Conservation (phyloP, 257 asterid genomes). For the Lithospermum erythrorhizon region DNA sequence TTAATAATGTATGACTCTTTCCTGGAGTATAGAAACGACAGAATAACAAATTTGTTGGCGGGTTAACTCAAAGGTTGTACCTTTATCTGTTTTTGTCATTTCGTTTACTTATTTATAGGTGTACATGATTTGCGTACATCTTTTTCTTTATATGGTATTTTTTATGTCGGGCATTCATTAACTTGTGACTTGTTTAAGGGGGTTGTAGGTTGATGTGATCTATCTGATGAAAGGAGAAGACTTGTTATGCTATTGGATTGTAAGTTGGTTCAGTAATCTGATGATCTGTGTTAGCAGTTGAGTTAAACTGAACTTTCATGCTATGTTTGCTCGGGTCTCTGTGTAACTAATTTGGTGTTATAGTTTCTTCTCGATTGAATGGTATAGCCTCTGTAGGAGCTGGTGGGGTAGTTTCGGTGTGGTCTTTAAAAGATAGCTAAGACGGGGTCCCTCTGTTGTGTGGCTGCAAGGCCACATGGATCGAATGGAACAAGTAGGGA, state of each 20-base stretch:
- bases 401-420: conserved; percentile 20
- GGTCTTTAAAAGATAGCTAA: conserved; percentile 68
- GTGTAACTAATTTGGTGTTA: too few species aligned
- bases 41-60: too few species aligned
- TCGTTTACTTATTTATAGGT: too few species aligned
- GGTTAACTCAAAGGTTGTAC: background rate
- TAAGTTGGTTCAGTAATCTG: background rate
- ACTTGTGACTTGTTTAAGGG: background rate
- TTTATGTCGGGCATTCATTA: too few species aligned
- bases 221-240: too few species aligned
- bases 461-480: conserved; percentile 99
- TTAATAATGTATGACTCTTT: background rate
- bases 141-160: background rate
- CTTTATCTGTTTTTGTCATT: background rate
- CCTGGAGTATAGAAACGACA: background rate
- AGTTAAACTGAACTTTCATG: background rate
- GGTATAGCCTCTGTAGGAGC: conserved; percentile 10
- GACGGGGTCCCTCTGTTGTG: conserved; percentile 99
- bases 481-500: conserved; percentile 77
- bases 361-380: background rate
- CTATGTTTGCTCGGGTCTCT: background rate
- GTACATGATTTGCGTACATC: background rate
- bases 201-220: background rate
- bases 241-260: background rate
- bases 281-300: too few species aligned